Base-by-base conservation (phyloP, 2,329 filamentous ascomycete species). In the Scedosporium aurantiacum region DNA sequence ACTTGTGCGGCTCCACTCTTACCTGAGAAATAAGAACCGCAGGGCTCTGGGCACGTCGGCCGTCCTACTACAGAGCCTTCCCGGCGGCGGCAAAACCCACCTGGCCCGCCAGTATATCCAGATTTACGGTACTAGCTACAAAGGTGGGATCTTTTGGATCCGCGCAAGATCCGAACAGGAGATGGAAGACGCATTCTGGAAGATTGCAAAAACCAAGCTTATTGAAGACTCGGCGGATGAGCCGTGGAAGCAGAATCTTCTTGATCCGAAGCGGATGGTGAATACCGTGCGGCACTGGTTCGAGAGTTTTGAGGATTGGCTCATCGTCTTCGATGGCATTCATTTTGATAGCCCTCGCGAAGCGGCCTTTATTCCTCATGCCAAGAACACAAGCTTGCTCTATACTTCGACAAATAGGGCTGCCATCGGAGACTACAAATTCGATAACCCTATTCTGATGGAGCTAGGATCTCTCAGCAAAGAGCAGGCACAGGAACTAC, bases 91-190 rank as follows among this genome's bases (percentile, higher is more conserved):
- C 2, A 90, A 90, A 71, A 85, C 84, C 1, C 86, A 89, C 66
- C 73, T 89, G 14, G 85, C 85, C 28, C 78, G 86, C 3, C 78
- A 89, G 70, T 89, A 89, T 68, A 80, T 87, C 32, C 87, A 84
- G 66, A 70, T 75, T 4, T 80, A 88, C 66, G 80, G 77, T 41
- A 72, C 77, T 4, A 74, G 82, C 63, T 89, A 86, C 65, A 79
- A 82, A 0, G 85, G 85, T 1, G 87, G 87, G 1, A 78, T 88
- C 52, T 90, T 87, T 69, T 90, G 87, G 87, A 78, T 89, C 16
- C 79, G 84, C 57, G 83, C 84, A 7, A 86, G 84, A 65, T 83
- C 81, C 1, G 69, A 76, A 3, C 74, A 82, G 60, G 83, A 86
- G 58, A 76, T 84, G 40, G 80, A 80, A 60, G 81, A 83, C 57